A percentile compares a stretch with the other conserved stretches of the same genome.
phyloP scores from a whole-genome alignment of 352 stramenopile species.

The Phytopythium litorale region DNA sequence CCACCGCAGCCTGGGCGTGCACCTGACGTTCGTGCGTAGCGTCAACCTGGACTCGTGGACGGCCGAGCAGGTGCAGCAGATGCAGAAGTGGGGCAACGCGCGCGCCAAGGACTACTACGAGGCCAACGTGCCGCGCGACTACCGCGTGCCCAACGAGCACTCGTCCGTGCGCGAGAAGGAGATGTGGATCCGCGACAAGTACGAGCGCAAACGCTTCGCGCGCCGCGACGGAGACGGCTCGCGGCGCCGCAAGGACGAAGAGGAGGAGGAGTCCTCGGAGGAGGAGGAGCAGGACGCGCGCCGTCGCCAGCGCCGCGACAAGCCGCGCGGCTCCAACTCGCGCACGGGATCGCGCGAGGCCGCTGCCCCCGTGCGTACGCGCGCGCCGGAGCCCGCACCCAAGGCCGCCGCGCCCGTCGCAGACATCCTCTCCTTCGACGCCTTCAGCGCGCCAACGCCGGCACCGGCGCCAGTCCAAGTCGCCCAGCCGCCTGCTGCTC shows the following conservation, averaged over 20 bases:
- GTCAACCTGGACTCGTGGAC: slow-evolving; percentile 95
- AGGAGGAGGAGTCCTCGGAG: slow-evolving; percentile 28
- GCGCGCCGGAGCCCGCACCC: slow-evolving; percentile 26
- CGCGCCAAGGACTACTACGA: slow-evolving; percentile 90
- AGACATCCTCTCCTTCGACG: slow-evolving; percentile 75
- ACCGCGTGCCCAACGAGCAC: slow-evolving; percentile 75
- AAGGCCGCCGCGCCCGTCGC: slow-evolving; percentile 4
- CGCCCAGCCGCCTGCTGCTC: slow-evolving; percentile 18
- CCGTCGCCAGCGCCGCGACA: slow-evolving; percentile 15
- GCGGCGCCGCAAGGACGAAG: slow-evolving; percentile 37
- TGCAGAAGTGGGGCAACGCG: slow-evolving; percentile 91
- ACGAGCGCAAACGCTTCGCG: slow-evolving; percentile 83
- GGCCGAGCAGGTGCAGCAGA: slow-evolving; percentile 85
- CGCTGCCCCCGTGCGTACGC: slow-evolving; percentile 22
- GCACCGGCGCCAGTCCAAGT: slow-evolving; percentile 16
- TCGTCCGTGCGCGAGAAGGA: slow-evolving; percentile 84
- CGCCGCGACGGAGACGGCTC: slow-evolving; percentile 19
- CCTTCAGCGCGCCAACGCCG: slow-evolving; percentile 41
- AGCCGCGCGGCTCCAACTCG: slow-evolving; percentile 16
- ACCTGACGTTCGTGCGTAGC: slow-evolving; percentile 92
- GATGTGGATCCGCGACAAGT: slow-evolving; percentile 90
- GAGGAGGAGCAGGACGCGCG: slow-evolving; percentile 12
- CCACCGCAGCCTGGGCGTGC: slow-evolving; percentile 91
- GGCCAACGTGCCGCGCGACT: slow-evolving; percentile 72
- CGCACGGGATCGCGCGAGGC: slow-evolving; percentile 29